These are phyloP conservation scores for Tricholoma bakamatsutake DNA, from an alignment of 768 basidiomycete species.

Conservation along the genomic window DNA sequence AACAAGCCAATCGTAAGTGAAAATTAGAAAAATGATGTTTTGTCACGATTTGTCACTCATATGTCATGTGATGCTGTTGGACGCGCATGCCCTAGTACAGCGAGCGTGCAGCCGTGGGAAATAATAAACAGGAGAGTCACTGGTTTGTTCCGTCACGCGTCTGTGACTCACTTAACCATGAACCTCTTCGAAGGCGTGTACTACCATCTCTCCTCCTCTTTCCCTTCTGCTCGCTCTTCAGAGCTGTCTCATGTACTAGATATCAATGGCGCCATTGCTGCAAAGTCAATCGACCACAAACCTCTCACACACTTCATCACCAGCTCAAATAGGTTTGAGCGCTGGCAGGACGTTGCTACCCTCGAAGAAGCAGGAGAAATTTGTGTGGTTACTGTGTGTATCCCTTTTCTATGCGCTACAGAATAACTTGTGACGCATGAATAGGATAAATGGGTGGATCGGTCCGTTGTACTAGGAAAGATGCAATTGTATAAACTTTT, in stretches of 20 bases:
- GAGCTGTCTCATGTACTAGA: slow-evolving; percentile 45
- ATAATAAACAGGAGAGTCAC: neutral
- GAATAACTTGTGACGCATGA: slow-evolving; percentile 8
- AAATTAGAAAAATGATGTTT: too few species aligned
- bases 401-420: neutral
- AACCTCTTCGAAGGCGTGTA: slow-evolving; percentile 34
- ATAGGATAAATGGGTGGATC: slow-evolving; percentile 66
- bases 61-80: too few species aligned
- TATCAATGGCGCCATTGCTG: slow-evolving; percentile 42
- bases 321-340: slow-evolving; percentile 49
- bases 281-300: slow-evolving; percentile 27
- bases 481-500: slow-evolving; percentile 43
- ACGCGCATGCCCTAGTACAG: too few species aligned
- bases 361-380: slow-evolving; percentile 19
- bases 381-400: slow-evolving; percentile 32
- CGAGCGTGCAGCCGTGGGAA: too few species aligned
- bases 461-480: slow-evolving; percentile 52
- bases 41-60: too few species aligned
- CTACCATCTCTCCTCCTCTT: slow-evolving; percentile 46
- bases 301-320: slow-evolving; percentile 50
- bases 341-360: slow-evolving; percentile 37
- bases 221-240: slow-evolving; percentile 32
- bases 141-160: neutral
- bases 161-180: slow-evolving; percentile 5
- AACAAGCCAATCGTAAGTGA: too few species aligned